These are phyloP conservation scores for Xylariaceae sp. DNA, from an alignment of 2,329 filamentous ascomycete genomes.

Conservation along the genomic window DNA sequence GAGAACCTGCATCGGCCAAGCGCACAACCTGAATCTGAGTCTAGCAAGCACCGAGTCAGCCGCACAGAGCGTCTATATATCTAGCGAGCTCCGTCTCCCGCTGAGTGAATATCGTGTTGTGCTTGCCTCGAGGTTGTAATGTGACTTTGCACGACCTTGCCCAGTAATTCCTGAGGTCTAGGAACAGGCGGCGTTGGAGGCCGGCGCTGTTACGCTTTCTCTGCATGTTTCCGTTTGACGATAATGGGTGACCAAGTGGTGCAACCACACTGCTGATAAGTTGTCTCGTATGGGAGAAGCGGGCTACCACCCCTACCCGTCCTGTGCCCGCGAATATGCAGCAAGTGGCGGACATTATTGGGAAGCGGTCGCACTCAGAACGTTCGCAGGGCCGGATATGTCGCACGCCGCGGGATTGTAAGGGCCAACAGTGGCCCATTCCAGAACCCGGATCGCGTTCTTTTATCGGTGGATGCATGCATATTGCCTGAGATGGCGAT, in stretches of 20 bases:
- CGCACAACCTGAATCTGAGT: conserved; percentile 15
- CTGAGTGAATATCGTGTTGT: too few species aligned
- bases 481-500: conserved; percentile 17
- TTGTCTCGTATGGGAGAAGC: conserved; percentile 25
- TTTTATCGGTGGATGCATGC: conserved; percentile 19
- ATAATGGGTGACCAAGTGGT: conserved; percentile 23
- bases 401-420: conserved; percentile 19
- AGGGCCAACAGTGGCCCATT: conserved; percentile 20
- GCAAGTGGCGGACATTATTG: conserved; percentile 13
- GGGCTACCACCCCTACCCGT: conserved; percentile 24
- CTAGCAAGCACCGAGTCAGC: conserved; percentile 21
- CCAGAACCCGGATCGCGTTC: conserved; percentile 18
- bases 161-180: conserved; percentile 15
- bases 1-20: conserved; percentile 13
- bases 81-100: too few species aligned
- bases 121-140: conserved; percentile 12
- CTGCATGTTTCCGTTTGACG: conserved; percentile 30
- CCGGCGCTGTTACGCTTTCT: conserved; percentile 22
- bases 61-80: conserved; percentile 23
- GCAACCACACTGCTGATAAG: conserved; percentile 9
- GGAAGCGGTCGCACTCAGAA: conserved; percentile 11
- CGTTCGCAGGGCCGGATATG: conserved; percentile 20
- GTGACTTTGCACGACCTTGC: conserved; percentile 22
- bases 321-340: conserved; percentile 16
- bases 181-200: conserved; percentile 17